Percentiles rank a stretch among this genome's conserved stretches.
Evolutionary conservation across 345 rosid species (phyloP).

Genomic region (Toxicodendron radicans): DNA sequence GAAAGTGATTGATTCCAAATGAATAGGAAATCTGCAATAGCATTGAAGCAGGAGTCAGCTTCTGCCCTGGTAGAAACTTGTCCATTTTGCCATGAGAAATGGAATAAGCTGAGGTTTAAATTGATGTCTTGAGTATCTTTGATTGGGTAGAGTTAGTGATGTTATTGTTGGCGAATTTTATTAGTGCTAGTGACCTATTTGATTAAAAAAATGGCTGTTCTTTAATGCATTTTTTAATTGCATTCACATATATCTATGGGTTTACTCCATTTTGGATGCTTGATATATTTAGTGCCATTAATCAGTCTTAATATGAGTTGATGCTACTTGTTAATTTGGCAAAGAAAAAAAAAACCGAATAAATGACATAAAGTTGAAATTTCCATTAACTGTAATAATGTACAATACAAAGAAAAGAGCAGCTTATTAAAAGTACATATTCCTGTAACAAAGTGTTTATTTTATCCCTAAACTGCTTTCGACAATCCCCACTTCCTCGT

Average conservation of each 20-base stretch:
- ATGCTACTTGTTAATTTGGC: no score
- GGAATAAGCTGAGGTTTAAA: slow-evolving; percentile 26
- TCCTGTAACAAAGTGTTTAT: no score
- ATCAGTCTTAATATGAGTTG: no score
- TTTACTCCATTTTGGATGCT: neutral
- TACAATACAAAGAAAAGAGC: no score
- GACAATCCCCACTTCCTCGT: slow-evolving; percentile 29
- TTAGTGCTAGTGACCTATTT: neutral
- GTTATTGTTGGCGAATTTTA: slow-evolving; percentile 11
- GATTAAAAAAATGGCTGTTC: neutral
- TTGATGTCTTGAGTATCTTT: slow-evolving; percentile 12
- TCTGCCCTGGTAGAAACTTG: slow-evolving; percentile 5
- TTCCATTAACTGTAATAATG: no score
- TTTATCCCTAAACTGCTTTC: neutral
- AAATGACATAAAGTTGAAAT: no score
- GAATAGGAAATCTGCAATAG: slow-evolving; percentile 27
- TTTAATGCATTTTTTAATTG: neutral
- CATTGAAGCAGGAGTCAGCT: slow-evolving; percentile 3
- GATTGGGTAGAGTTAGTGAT: slow-evolving; percentile 9
- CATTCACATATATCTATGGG: neutral
- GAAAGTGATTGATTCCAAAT: slow-evolving; percentile 70
- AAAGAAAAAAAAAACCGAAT: no score
- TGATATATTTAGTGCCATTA: neutral
- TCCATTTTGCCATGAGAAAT: slow-evolving; percentile 16
- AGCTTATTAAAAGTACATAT: no score